Evolutionary conservation across 164 flowering plant species (phyloP).

Genomic region (Vitis amurensis): DNA sequence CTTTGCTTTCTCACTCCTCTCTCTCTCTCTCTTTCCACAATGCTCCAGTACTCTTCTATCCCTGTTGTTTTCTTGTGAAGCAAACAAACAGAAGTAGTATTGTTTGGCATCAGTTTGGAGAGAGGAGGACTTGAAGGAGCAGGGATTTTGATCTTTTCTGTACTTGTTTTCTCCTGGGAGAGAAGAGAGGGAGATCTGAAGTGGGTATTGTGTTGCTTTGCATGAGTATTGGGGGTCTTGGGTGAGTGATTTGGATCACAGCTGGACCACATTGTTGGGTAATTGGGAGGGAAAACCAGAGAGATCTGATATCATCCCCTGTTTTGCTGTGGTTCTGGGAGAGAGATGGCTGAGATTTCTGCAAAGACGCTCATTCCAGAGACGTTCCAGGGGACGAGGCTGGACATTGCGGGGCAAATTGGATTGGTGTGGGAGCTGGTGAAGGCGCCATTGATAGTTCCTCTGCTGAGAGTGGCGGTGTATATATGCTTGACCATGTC

Average conservation of each 20-base stretch:
- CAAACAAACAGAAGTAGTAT: conserved; percentile 9
- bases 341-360: conserved; percentile 30
- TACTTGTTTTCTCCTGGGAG: not conserved
- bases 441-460: conserved; percentile 74
- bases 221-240: too few species aligned
- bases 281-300: not conserved
- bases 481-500: conserved; percentile 67
- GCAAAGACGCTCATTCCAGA: conserved; percentile 43
- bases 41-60: conserved; percentile 23
- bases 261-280: too few species aligned
- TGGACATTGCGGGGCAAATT: conserved; percentile 55
- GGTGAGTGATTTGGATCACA: too few species aligned
- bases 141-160: not conserved
- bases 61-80: conserved; percentile 13
- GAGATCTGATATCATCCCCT: conserved; percentile 13
- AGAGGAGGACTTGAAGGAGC: not conserved
- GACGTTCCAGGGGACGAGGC: conserved; percentile 41
- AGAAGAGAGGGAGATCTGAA: conserved; percentile 3
- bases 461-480: conserved; percentile 49
- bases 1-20: not conserved
- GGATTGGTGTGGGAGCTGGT: conserved; percentile 64
- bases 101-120: conserved; percentile 18
- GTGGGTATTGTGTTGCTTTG: not conserved
- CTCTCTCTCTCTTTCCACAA: conserved; percentile 15
- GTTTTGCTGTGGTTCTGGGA: conserved; percentile 16